Percentiles rank a stretch among this genome's conserved stretches.
These are phyloP conservation scores for Pleurotus eryngii DNA, from an alignment of 768 basidiomycete species.

Conservation along the genomic window DNA sequence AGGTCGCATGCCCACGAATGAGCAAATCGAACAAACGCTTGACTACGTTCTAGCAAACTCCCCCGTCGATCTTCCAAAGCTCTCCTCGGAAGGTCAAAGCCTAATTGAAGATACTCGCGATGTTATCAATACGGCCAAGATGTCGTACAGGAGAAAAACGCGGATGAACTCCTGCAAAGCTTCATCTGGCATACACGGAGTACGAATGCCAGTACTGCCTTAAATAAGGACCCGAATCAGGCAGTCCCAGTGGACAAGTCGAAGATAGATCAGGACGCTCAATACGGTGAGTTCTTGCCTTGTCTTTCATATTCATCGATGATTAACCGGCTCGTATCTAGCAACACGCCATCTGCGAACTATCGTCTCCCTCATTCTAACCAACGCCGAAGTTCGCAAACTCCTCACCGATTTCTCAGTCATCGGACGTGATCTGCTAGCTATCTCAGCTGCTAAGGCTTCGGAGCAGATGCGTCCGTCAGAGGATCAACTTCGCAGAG, in stretches of 20 bases:
- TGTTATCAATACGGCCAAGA: constrained; percentile 69
- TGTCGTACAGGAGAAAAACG: constrained; percentile 80
- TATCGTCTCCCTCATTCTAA: constrained; percentile 78
- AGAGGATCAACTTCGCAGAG: constrained; percentile 53
- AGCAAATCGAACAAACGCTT: constrained; percentile 72
- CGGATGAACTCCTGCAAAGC: constrained; percentile 87
- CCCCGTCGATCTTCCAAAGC: constrained; percentile 58
- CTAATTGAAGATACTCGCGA: constrained; percentile 73
- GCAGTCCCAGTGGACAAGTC: constrained; percentile 42
- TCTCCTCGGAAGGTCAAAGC: constrained; percentile 74
- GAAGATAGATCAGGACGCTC: constrained; percentile 53
- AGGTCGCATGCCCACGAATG: constrained; percentile 74
- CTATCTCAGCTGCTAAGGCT: constrained; percentile 65
- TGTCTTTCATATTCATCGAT: neutral
- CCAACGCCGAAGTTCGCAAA: constrained; percentile 91
- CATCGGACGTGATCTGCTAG: constrained; percentile 80
- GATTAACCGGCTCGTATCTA: constrained; percentile 17
- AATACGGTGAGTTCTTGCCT: constrained; percentile 45
- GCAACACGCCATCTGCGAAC: constrained; percentile 88
- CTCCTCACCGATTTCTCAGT: constrained; percentile 73
- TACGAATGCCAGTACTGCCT: constrained; percentile 27
- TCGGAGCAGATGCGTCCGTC: constrained; percentile 66
- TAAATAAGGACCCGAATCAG: constrained; percentile 11
- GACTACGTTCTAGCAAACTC: constrained; percentile 55
- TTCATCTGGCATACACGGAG: constrained; percentile 79